Base-by-base conservation (phyloP, 306 rosid species). In the Castanea crenata region DNA sequence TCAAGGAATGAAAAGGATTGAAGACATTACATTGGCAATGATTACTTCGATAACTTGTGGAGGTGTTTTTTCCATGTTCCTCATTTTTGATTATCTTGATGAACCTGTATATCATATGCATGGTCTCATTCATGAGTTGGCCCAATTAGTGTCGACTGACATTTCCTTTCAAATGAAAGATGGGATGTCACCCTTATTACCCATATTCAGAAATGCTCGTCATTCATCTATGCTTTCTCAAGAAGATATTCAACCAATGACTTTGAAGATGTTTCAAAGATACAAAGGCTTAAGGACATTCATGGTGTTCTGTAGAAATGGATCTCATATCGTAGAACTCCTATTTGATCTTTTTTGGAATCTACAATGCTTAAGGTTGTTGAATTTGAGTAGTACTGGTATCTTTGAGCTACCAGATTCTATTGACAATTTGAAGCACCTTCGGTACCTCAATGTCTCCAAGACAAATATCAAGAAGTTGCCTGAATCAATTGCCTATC, bases 11-110 rank as follows among this genome's bases (percentile, higher is more conserved):
- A 56, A 35, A 73, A 46, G 49, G 20, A 3, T 73, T 31, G 82
- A 73, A 55, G 82, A 77, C 4, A 38, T 82, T 67, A 77, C 4
- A 38, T 82, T 67, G 85, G 85, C 68, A 77, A 18, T 16, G 76
- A 77, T 55, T 82, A 73, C 31, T 82, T 73, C 18, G 71, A 82
- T 16, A 52, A 41, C 14, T 5, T 58, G 1, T 67, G 2, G 3
- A 65, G 82, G 72, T 77, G 35, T 52, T 56, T 82, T 29, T 55
- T 82, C n/a, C 82, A 73, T 55, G 4, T 41, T 72, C 32, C 76
- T 21, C 71, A n/a, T 70, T 1, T 1, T 1, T 14, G 61, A 70
- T 29, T 7, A 27, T 18, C 21, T 56, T 14, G 10, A 19, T 64
- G 71, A 65, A 5, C 23, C 15, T 6, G 21, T 69, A 57, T 82